Percentiles rank a stretch among this genome's conserved stretches.
phyloP scores from a whole-genome alignment of 192 early-diverging fungal genomes.

The Funneliformis geosporum region DNA sequence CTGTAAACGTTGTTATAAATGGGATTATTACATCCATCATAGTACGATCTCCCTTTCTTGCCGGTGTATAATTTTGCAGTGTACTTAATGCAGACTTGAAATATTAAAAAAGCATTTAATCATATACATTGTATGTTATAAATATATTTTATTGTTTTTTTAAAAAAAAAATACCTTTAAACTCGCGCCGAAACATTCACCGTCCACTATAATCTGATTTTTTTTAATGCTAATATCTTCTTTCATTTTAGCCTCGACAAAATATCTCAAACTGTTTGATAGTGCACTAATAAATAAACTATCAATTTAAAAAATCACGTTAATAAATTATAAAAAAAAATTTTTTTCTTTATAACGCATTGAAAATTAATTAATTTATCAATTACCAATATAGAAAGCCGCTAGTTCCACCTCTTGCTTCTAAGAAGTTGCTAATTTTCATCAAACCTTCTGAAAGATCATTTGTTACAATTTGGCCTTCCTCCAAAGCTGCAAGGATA shows the following conservation, averaged over 20 bases:
- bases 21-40: conserved; percentile 72
- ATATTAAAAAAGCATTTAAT: neutral
- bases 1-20: conserved; percentile 54
- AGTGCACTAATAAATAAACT: neutral
- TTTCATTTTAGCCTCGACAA: neutral
- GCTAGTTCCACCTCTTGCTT: conserved; percentile 78
- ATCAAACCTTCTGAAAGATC: conserved; percentile 57
- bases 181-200: conserved; percentile 1
- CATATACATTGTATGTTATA: too few relatives aligned
- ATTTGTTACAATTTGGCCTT: conserved; percentile 39
- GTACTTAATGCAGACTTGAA: conserved; percentile 49
- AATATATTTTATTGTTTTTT: neutral
- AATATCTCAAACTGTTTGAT: neutral
- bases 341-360: neutral
- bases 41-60: conserved; percentile 72
- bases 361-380: neutral
- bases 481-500: conserved; percentile 51
- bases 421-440: conserved; percentile 65
- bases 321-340: neutral
- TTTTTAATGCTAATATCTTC: conserved; percentile 10
- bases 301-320: conserved; percentile 54
- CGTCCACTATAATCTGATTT: neutral
- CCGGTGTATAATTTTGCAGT: conserved; percentile 66
- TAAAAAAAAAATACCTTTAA: conserved; percentile 47
- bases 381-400: conserved; percentile 78